These are phyloP conservation scores for Heteromeles arbutifolia DNA, from an alignment of 306 rosid species.

Conservation along the genomic window DNA sequence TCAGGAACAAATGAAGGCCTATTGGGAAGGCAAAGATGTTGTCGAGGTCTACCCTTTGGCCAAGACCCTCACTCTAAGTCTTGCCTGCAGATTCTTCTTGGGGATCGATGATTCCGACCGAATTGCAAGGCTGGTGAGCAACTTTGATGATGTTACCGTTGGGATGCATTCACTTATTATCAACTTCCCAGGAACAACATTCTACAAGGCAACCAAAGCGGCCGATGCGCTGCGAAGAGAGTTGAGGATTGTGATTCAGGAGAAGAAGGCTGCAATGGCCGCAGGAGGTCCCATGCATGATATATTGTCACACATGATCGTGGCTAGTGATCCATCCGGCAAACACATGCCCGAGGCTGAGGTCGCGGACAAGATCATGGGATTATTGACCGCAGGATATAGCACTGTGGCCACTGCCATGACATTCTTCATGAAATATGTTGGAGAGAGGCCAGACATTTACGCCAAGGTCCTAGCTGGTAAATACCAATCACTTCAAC, in stretches of 20 bases:
- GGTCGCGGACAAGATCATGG: constrained; percentile 27
- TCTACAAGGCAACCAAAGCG: constrained; percentile 19
- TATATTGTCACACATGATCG: constrained; percentile 43
- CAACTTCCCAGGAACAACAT: constrained; percentile 34
- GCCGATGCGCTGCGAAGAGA: constrained; percentile 36
- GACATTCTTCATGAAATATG: constrained; percentile 20
- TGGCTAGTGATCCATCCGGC: constrained; percentile 39
- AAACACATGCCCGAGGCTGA: constrained; percentile 53
- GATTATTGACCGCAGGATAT: constrained; percentile 9
- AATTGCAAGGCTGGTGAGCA: constrained; percentile 15
- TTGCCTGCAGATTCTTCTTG: constrained; percentile 33
- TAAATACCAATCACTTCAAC: not conserved
- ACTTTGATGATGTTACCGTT: constrained; percentile 24
- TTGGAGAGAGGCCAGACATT: constrained; percentile 16
- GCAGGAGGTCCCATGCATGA: constrained; percentile 39
- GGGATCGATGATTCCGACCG: constrained; percentile 23
- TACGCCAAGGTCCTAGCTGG: constrained; percentile 44
- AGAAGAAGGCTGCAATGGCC: constrained; percentile 48
- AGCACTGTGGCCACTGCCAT: constrained; percentile 17
- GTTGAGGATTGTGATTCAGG: constrained; percentile 28
- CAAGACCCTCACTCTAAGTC: constrained; percentile 25
- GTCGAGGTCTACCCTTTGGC: constrained; percentile 31
- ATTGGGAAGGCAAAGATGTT: constrained; percentile 41
- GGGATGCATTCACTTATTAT: constrained; percentile 36
- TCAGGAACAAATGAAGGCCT: constrained; percentile 25